Evolutionary conservation across 2,329 filamentous ascomycete species (phyloP), one percentile per base, ranked within the genome.

Genomic region (Fusarium circinatum): DNA sequence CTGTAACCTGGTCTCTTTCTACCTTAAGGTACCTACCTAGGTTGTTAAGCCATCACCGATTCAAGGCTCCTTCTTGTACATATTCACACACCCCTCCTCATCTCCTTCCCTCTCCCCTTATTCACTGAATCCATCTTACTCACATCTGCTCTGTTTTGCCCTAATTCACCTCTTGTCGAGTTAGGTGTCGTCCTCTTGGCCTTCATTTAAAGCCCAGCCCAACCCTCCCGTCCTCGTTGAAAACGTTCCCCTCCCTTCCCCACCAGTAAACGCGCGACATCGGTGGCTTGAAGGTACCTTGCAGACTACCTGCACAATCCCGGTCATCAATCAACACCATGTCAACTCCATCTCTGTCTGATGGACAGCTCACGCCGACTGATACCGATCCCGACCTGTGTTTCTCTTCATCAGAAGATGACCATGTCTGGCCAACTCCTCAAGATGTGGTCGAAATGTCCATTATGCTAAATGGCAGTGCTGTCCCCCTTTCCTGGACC

Each of bases 391-490:
- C 76, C 18, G 76, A 78, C 57, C 68, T 78, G 36, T 73, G 73
- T 45, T 74, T 73, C 49, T 60, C 68, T 15, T 75, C 71, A 26
- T 69, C 65, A 39, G 68, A 73, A 41, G 76, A 76, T 22, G 75
- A 78, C 54, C 72, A 75, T 38, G 47, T 78, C 13, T 78, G 76
- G 76, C 76, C 76, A 47, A 78, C 76, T 24, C 45, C 75, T 34
- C 76, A 78, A 60, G 78, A 78, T 72, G 76, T 75, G 24, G 70
- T 70, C 32, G 76, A 75, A 67, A 80, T 78, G 76, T 75, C 75
- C 41, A 73, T 79, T 14, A 76, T 79, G 76, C 70, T 78, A 34
- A 74, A 78, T 55, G 74, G 75, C 6, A 76, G 72, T 36, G 75
- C 76, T 6, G 26, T 69, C 56, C 71, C 77, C 39, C 66, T 78